phyloP scores from a whole-genome alignment of 768 basidiomycete species.

The Boletus rubroflammeus region DNA sequence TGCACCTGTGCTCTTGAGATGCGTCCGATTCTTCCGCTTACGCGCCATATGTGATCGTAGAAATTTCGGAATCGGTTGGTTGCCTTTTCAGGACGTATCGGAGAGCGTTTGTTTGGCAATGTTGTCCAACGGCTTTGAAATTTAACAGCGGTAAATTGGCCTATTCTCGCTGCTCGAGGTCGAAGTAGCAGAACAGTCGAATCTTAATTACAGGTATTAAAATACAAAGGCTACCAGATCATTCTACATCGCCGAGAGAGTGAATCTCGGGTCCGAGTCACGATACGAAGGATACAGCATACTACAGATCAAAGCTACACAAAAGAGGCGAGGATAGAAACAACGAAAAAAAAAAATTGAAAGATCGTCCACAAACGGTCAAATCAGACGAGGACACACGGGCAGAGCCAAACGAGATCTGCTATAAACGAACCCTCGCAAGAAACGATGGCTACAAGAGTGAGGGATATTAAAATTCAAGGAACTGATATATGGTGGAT shows the following conservation, averaged over 20 bases:
- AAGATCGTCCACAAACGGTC: conserved; percentile 1
- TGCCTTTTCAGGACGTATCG: conserved; percentile 20
- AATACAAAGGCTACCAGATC: conserved; percentile 3
- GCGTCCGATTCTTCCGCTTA: conserved; percentile 76
- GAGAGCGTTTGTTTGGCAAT: conserved; percentile 23
- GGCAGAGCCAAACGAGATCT: conserved; percentile 15
- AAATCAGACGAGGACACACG: conserved; percentile 2
- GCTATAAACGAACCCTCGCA: conserved; percentile 25
- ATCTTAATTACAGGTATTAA: conserved; percentile 9
- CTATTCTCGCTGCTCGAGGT: no score
- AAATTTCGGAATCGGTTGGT: conserved; percentile 12
- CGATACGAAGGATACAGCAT: conserved; percentile 28
- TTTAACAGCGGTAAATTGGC: not conserved
- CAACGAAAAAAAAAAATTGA: not conserved
- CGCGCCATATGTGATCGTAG: conserved; percentile 42
- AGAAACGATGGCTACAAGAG: conserved; percentile 6
- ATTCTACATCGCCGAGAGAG: conserved; percentile 11
- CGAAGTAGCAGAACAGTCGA: not conserved
- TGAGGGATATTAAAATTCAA: conserved; percentile 57
- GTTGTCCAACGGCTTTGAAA: conserved; percentile 13
- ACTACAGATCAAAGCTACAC: conserved; percentile 30
- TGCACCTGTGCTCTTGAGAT: conserved; percentile 58
- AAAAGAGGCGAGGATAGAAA: conserved; percentile 2
- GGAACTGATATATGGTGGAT: conserved; percentile 65
- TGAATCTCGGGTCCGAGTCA: conserved; percentile 4